Conservation (phyloP, 2,329 filamentous ascomycete genomes). For the Aureobasidium uvarum region DNA sequence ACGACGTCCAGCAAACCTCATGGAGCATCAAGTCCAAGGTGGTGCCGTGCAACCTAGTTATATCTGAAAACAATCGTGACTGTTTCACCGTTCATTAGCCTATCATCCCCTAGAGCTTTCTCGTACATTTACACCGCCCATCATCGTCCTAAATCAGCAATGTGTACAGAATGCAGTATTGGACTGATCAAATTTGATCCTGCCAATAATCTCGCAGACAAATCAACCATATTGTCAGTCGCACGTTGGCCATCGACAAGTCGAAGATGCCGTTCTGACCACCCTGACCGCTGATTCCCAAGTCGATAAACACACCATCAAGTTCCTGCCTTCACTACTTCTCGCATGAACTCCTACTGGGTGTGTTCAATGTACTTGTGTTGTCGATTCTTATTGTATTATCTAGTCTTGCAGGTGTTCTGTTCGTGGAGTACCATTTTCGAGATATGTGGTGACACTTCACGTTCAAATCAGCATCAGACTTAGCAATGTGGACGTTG, state of each 20-base stretch:
- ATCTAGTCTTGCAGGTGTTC: background rate
- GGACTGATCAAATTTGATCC: background rate
- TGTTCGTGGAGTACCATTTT: too few species aligned
- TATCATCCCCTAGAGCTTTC: slow-evolving; percentile 1
- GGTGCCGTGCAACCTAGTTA: background rate
- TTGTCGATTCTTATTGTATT: background rate
- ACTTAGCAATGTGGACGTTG: too few species aligned
- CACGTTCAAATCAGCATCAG: too few species aligned
- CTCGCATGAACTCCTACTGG: too few species aligned
- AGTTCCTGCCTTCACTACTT: background rate
- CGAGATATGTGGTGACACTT: too few species aligned
- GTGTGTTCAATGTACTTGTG: too few species aligned
- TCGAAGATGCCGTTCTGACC: background rate
- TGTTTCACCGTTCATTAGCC: slow-evolving; percentile 20
- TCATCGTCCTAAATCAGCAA: background rate
- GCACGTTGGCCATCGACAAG: background rate
- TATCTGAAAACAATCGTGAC: slow-evolving; percentile 13
- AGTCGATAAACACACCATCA: background rate
- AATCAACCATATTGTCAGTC: background rate
- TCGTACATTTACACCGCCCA: background rate
- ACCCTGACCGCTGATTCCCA: background rate
- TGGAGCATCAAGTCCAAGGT: background rate
- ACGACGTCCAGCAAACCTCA: background rate
- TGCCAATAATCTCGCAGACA: background rate
- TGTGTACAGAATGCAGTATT: background rate